A percentile compares a stretch with the other conserved stretches of the same genome.
Evolutionary conservation across 2,329 filamentous ascomycete species (phyloP).

Genomic region (Beauveria rudraprayagi): DNA sequence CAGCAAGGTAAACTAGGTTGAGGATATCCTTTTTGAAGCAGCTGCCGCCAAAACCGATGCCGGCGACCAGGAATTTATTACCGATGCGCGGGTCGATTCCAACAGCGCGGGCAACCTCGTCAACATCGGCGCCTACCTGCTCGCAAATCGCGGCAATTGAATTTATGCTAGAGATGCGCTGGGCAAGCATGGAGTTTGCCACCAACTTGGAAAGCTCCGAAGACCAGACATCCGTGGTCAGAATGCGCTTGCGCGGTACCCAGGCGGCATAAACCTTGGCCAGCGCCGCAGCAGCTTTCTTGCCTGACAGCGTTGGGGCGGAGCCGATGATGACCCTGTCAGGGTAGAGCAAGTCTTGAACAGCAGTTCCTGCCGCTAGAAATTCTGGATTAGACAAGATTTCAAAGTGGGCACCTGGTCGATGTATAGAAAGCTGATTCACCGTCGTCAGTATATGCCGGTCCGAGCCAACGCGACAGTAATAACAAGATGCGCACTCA

Average conservation of each 20-base stretch:
- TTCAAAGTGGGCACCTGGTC: slow-evolving; percentile 61
- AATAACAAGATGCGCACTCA: slow-evolving; percentile 29
- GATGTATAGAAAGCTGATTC: slow-evolving; percentile 45
- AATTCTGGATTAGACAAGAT: slow-evolving; percentile 79
- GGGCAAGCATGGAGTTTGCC: slow-evolving; percentile 72
- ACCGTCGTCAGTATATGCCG: too few species aligned
- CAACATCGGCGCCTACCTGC: slow-evolving; percentile 63
- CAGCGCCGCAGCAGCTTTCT: slow-evolving; percentile 54
- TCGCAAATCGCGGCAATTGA: slow-evolving; percentile 72
- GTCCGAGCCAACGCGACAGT: too few species aligned
- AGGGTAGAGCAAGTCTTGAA: slow-evolving; percentile 61
- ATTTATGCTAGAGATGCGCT: slow-evolving; percentile 75
- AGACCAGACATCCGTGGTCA: slow-evolving; percentile 68
- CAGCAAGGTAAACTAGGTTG: slow-evolving; percentile 64
- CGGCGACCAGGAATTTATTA: slow-evolving; percentile 63
- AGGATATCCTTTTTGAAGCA: slow-evolving; percentile 79
- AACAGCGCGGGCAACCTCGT: slow-evolving; percentile 59
- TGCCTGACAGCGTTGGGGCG: slow-evolving; percentile 49
- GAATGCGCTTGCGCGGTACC: slow-evolving; percentile 59
- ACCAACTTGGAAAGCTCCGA: slow-evolving; percentile 73
- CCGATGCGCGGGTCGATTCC: slow-evolving; percentile 67
- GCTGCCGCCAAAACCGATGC: slow-evolving; percentile 70
- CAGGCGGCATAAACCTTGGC: slow-evolving; percentile 61
- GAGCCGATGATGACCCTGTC: slow-evolving; percentile 72
- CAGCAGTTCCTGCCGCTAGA: slow-evolving; percentile 67